Percentiles rank a stretch among this genome's conserved stretches.
Conservation (phyloP, 495 filamentous ascomycete species). For the Stereocaulon alpinum region DNA sequence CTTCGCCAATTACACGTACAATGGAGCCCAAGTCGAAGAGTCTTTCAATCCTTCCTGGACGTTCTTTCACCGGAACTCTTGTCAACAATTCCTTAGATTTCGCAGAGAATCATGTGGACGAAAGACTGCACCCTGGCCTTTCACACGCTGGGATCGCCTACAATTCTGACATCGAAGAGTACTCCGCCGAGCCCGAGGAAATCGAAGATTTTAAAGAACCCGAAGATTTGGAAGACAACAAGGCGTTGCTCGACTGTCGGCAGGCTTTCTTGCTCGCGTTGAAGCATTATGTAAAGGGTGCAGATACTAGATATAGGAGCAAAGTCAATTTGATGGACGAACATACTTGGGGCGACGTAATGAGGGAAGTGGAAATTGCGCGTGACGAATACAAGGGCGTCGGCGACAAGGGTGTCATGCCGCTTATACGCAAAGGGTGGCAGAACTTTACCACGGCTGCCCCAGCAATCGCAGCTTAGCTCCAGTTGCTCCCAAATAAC, state of each 20-base stretch:
- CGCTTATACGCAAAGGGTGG: conserved; percentile 5
- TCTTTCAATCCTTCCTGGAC: conserved; percentile 3
- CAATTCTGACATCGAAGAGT: conserved; percentile 6
- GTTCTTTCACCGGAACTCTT: background rate
- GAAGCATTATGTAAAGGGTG: conserved; percentile 4
- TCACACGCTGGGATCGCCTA: conserved; percentile 10
- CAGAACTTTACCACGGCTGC: conserved; percentile 11
- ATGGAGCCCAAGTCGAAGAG: background rate
- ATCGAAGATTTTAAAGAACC: background rate
- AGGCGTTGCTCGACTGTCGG: conserved; percentile 9
- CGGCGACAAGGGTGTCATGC: conserved; percentile 13
- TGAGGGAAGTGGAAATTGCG: conserved; percentile 8
- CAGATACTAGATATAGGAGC: conserved; percentile 1
- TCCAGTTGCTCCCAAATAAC: conserved; percentile 10
- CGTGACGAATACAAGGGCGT: conserved; percentile 12
- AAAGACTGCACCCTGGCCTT: conserved; percentile 13
- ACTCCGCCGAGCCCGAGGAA: conserved; percentile 2
- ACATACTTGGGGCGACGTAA: conserved; percentile 16
- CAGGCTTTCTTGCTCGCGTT: conserved; percentile 10
- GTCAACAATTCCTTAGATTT: background rate
- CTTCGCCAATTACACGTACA: background rate
- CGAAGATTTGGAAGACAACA: conserved; percentile 1
- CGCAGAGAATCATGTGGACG: background rate
- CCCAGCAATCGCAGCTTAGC: conserved; percentile 17
- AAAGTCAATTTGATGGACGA: conserved; percentile 5